phyloP scores from a whole-genome alignment of 2,329 filamentous ascomycete genomes.

The Talaromyces islandicus region DNA sequence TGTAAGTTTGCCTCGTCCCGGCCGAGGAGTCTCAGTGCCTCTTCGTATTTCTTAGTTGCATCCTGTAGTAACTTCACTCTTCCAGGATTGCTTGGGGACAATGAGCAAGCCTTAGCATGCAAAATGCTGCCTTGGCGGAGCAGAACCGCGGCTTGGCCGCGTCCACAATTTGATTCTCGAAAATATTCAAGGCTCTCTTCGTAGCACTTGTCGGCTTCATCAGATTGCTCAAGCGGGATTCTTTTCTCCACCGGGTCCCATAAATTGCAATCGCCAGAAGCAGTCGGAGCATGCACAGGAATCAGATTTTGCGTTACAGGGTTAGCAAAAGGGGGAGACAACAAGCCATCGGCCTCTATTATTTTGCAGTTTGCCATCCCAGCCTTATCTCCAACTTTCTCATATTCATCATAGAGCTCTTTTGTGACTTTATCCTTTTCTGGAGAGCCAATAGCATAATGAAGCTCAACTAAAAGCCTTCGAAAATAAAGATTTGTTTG shows the following conservation, averaged over 20 bases:
- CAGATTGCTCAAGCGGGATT: conserved; percentile 11
- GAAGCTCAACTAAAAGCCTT: conserved; percentile 14
- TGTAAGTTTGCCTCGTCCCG: conserved; percentile 15
- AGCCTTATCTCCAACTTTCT: conserved; percentile 10
- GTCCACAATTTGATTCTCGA: conserved; percentile 9
- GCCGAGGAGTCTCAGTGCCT: conserved; percentile 13
- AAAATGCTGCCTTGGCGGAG: conserved; percentile 18
- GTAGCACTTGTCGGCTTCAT: conserved; percentile 11
- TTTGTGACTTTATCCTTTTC: conserved; percentile 3
- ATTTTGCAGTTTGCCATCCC: conserved; percentile 18
- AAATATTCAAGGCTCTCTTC: conserved; percentile 14
- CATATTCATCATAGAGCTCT: conserved; percentile 10
- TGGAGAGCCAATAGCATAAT: conserved; percentile 13
- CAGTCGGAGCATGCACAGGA: conserved; percentile 8
- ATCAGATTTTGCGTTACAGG: conserved; percentile 18
- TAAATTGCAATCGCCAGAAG: conserved; percentile 1
- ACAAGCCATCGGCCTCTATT: conserved; percentile 16
- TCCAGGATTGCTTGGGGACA: not conserved
- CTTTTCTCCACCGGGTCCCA: conserved; percentile 3
- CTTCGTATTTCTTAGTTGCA: conserved; percentile 7
- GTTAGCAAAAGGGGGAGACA: conserved; percentile 17
- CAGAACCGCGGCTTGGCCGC: conserved; percentile 17
- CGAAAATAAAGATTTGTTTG: conserved; percentile 9
- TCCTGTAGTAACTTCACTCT: not conserved
- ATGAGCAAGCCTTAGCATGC: conserved; percentile 12